Conservation (phyloP, 192 early-diverging fungal species). For the Geranomyces michiganensis region DNA sequence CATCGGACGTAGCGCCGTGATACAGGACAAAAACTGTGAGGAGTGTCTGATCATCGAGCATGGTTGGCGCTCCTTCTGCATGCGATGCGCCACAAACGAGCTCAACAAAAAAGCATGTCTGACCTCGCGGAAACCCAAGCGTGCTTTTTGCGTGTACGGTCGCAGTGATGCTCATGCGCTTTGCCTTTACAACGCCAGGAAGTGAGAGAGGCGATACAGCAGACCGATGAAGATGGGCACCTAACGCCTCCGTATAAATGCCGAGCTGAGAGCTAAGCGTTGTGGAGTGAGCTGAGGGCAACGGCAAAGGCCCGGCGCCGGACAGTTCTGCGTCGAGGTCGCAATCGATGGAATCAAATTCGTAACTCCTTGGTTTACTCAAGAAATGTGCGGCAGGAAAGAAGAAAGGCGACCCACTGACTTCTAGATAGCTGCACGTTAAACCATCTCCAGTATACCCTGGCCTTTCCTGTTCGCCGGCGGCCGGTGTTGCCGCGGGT, state of each 20-base stretch:
- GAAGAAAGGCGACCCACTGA: background rate
- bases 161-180: slow-evolving; percentile 1
- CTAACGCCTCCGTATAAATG: background rate
- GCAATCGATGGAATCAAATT: slow-evolving; percentile 17
- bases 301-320: background rate
- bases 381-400: slow-evolving; percentile 16
- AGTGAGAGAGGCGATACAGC: background rate
- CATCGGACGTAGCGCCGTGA: background rate
- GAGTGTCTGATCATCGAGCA: background rate
- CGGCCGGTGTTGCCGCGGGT: background rate
- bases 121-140: slow-evolving; percentile 1
- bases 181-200: background rate
- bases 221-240: background rate
- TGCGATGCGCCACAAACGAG: background rate
- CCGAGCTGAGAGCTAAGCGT: background rate
- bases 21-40: slow-evolving; percentile 35
- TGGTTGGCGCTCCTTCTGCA: background rate
- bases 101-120: slow-evolving; percentile 29
- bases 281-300: background rate
- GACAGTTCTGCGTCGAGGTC: slow-evolving; percentile 2
- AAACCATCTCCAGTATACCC: background rate
- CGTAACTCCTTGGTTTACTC: background rate
- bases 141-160: slow-evolving; percentile 20
- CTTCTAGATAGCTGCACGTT: slow-evolving; percentile 24
- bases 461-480: background rate